Evolutionary conservation across 495 filamentous ascomycete genomes (phyloP), one percentile per base, ranked within the genome.

Genomic region (Lasiosphaeria miniovina): DNA sequence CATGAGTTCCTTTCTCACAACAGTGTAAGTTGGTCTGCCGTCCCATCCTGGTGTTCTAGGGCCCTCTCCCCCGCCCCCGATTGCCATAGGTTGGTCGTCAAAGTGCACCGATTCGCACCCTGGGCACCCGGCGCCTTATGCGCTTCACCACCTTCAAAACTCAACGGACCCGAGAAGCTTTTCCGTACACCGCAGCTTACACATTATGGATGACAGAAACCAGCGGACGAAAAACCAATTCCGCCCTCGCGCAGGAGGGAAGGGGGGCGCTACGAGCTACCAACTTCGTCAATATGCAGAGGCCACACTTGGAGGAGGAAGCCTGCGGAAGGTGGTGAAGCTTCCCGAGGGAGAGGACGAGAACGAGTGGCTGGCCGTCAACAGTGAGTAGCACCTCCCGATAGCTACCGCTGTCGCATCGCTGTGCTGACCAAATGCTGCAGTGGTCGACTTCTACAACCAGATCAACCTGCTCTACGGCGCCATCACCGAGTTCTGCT

Each of bases 391-490:
- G 49, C 24, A 43, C 34, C 12, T 35, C 11, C 0, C 10, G 43
- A 32, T 58, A 43, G 36, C 10, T 33, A 4, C 7, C 31, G 9
- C 24, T 6, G 36, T 48, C 12, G n/a, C 5, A 17, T 17, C 14
- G 12, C 5, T 14, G 36, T 52, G n/a, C 64, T 68, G 54, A 68
- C 61, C 31, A 17, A 4, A 3, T 50, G 49, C 11, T 8, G 24
- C 65, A 96, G 93, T 98, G 69, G 94, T 98, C 77, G 94, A 98
- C 74, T 98, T 98, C 76, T 98, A 98, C 85, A 98, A 98, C 77
- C 94, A 98, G 74, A 94, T 98, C 74, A 98, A 98, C 77, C 86
- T 98, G 33, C 88, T 98, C 55, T 98, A 98, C 74, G 94, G 94
- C 60, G 93, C 94, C 57, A 97, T 98, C 71, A 98, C 94, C 55